Base-by-base conservation (phyloP, 805 yeast species). In the Kluyveromyces dobzhanskii region DNA sequence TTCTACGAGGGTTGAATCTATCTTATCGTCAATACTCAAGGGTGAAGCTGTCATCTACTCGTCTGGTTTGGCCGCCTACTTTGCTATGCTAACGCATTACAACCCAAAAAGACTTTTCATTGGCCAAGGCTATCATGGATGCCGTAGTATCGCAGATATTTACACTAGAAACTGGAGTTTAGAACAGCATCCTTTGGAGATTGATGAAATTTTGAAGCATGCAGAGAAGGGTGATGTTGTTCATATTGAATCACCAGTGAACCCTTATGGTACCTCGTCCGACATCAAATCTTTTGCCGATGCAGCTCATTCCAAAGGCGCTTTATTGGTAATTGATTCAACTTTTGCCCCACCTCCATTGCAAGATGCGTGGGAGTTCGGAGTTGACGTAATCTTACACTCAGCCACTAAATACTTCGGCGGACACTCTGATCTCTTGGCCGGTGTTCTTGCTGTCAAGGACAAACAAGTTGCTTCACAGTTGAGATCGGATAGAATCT, bases 321-420 rank as follows among this genome's bases (percentile, higher is more conserved):
- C 94, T 0, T 50, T 66, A 17, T 61, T 88, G 11, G 53, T 77
- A 18, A 78, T 85, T 12, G 97, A 88, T 60, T 72, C 95, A 4
- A 90, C 97, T 0, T 85, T 90, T 62, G 97, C 95, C 8, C 95
- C 97, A 16, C 94, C 94, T 11, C 95, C 95, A 13, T 62, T 87
- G 41, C 82, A 77, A 50, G 75, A 85, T 44, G 90, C 94, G 4
- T 85, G 86, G 62, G 69, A 70, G 29, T 80, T 75, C 51, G 95
- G 90, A 35, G 95, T 82, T 23, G 97, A 90, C 59, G 63, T 86
- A 47, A 78, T 90, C n/a, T 66, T 90, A 74, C 96, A 88, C 59
- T 85, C 96, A 1, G 95, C 87, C 1, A 88, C 96, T 1, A 88
- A 88, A 57, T 90, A 81, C 62, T 81, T 86, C 53, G 96, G 95